Conservation (phyloP, 164 flowering plant species). For the Vitis rupestris region DNA sequence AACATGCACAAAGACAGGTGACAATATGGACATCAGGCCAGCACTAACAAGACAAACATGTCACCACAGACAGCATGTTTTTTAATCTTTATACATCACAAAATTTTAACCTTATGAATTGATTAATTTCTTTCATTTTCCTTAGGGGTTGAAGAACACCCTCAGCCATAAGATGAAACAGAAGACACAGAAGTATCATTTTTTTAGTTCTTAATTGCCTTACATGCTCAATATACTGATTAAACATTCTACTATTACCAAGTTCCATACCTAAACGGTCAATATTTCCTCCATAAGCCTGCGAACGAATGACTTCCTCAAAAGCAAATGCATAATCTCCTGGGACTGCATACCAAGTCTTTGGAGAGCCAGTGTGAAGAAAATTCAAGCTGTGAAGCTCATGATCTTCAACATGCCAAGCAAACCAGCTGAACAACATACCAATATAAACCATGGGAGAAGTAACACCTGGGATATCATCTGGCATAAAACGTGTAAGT, state of each 20-base stretch:
- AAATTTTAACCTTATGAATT: neutral
- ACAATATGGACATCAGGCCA: neutral
- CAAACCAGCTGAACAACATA: constrained; percentile 99
- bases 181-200: neutral
- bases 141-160: neutral
- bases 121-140: too few species aligned
- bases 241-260: neutral
- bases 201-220: neutral
- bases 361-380: constrained; percentile 87
- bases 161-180: neutral
- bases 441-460: constrained; percentile 98
- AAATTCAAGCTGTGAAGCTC: constrained; percentile 98
- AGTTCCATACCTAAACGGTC: constrained; percentile 71
- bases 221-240: neutral
- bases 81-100: neutral
- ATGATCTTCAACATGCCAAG: constrained; percentile 99
- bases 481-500: constrained; percentile 95
- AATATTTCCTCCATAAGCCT: constrained; percentile 73
- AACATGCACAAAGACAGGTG: neutral
- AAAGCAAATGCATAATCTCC: constrained; percentile 81
- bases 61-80: neutral
- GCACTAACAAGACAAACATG: too few species aligned
- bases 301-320: constrained; percentile 79
- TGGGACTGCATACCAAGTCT: constrained; percentile 98
- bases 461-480: constrained; percentile 98